Evolutionary conservation across 768 basidiomycete genomes (phyloP).

Genomic region (Arthromyces matolae): DNA sequence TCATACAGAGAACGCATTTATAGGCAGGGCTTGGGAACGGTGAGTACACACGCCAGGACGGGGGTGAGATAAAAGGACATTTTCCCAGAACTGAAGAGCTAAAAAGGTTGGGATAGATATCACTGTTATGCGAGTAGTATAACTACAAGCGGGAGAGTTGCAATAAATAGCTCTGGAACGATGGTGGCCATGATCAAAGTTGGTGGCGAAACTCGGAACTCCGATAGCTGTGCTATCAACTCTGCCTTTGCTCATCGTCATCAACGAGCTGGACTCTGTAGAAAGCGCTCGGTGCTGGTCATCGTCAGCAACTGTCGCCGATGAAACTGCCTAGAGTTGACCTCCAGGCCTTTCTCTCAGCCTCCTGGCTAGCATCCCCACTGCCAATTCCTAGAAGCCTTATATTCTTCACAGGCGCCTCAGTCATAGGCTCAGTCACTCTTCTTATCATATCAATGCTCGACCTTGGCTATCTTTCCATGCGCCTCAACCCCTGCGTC

Average conservation of each 20-base stretch:
- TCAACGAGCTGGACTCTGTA: constrained; percentile 28
- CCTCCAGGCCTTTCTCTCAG: constrained; percentile 10
- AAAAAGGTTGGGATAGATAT: too few species aligned
- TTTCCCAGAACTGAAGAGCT: neutral
- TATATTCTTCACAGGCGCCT: constrained; percentile 26
- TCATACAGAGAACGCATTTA: neutral
- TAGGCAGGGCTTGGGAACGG: neutral
- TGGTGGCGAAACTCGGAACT: constrained; percentile 5
- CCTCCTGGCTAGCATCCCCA: constrained; percentile 12
- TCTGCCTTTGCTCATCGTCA: constrained; percentile 2
- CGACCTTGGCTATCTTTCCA: constrained; percentile 31
- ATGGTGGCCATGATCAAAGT: neutral
- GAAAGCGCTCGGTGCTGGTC: constrained; percentile 27
- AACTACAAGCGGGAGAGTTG: too few species aligned
- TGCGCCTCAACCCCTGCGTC: constrained; percentile 29
- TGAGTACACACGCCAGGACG: neutral
- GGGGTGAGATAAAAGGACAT: neutral
- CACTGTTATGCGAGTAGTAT: too few species aligned
- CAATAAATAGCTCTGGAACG: too few species aligned
- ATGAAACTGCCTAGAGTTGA: constrained; percentile 14
- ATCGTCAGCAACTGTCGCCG: constrained; percentile 16
- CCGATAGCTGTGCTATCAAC: neutral
- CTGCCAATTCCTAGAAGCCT: constrained; percentile 22
- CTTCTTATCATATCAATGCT: constrained; percentile 29
- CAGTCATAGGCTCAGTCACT: constrained; percentile 21